These are phyloP conservation scores for Colletotrichum sp. DNA, from an alignment of 2,329 filamentous ascomycete species.

Conservation along the genomic window DNA sequence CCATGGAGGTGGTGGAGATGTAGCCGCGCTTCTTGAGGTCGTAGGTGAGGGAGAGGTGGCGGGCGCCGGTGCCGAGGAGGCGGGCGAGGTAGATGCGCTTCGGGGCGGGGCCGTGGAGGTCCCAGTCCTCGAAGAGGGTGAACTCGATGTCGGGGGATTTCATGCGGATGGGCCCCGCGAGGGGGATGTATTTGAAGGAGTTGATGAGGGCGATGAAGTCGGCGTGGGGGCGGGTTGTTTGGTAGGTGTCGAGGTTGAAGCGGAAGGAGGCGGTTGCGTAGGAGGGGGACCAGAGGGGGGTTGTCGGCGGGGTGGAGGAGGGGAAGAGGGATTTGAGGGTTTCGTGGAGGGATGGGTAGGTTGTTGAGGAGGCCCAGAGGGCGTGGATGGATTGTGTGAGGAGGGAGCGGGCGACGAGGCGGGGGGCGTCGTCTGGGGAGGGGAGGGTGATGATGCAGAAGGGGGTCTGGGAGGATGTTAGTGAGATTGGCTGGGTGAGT, in stretches of 20 bases:
- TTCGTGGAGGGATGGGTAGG: conserved; percentile 71
- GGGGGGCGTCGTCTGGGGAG: conserved; percentile 67
- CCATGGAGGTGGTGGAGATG: conserved; percentile 97
- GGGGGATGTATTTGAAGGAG: conserved; percentile 77
- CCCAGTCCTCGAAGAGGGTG: conserved; percentile 83
- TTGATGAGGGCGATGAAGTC: conserved; percentile 81
- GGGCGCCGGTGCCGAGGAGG: conserved; percentile 68
- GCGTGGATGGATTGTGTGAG: conserved; percentile 85
- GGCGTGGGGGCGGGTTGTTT: conserved; percentile 68
- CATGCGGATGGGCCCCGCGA: conserved; percentile 81
- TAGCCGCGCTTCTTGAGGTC: conserved; percentile 94
- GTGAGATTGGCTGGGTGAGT: not conserved
- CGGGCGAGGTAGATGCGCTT: conserved; percentile 71
- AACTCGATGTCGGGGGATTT: conserved; percentile 76
- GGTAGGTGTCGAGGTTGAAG: conserved; percentile 84
- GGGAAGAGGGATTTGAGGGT: conserved; percentile 63
- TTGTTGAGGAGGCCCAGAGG: conserved; percentile 79
- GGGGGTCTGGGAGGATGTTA: conserved; percentile 67
- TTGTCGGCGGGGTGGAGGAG: not conserved
- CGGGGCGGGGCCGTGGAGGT: conserved; percentile 54
- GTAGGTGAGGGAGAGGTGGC: conserved; percentile 74
- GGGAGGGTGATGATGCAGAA: conserved; percentile 80
- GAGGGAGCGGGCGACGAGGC: conserved; percentile 77
- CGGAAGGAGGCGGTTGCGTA: conserved; percentile 77
- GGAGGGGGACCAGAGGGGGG: conserved; percentile 65